Conservation (phyloP, 2,329 filamentous ascomycete genomes). For the Dactylonectria estremocensis region DNA sequence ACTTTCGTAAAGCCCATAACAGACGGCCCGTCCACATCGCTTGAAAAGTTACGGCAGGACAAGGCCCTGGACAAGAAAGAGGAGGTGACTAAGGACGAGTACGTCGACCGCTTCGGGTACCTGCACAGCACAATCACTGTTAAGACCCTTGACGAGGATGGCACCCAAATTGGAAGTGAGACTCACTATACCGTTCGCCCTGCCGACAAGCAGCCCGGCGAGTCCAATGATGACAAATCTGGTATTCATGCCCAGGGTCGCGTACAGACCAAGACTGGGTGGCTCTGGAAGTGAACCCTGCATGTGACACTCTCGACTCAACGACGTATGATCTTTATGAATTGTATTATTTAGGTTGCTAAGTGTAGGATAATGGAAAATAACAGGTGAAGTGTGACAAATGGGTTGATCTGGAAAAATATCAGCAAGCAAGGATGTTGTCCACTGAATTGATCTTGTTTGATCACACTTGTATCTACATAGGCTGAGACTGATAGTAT, state of each 20-base stretch:
- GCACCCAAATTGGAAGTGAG: conserved; percentile 58
- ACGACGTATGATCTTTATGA: conserved; percentile 33
- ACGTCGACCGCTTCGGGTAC: conserved; percentile 61
- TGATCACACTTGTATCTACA: neutral
- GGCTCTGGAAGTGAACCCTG: conserved; percentile 58
- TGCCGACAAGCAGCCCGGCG: conserved; percentile 34
- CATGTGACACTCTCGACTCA: conserved; percentile 27
- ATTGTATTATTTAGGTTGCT: conserved; percentile 5
- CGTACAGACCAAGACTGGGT: conserved; percentile 51
- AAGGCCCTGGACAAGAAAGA: conserved; percentile 46
- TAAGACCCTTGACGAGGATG: conserved; percentile 58
- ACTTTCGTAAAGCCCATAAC: conserved; percentile 56
- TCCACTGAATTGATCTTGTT: neutral
- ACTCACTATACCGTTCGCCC: conserved; percentile 54
- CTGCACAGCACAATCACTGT: conserved; percentile 59
- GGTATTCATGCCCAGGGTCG: conserved; percentile 34
- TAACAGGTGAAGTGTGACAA: neutral
- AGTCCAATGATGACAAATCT: conserved; percentile 33
- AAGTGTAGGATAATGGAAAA: conserved; percentile 15
- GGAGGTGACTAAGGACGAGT: conserved; percentile 57
- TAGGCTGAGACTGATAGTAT: conserved; percentile 15
- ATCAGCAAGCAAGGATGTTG: neutral
- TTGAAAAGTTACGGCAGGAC: conserved; percentile 29
- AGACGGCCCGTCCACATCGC: conserved; percentile 33
- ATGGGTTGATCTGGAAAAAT: neutral